Evolutionary conservation across 805 yeast species (phyloP).

Genomic region (Wickerhamiella allomyrinae): DNA sequence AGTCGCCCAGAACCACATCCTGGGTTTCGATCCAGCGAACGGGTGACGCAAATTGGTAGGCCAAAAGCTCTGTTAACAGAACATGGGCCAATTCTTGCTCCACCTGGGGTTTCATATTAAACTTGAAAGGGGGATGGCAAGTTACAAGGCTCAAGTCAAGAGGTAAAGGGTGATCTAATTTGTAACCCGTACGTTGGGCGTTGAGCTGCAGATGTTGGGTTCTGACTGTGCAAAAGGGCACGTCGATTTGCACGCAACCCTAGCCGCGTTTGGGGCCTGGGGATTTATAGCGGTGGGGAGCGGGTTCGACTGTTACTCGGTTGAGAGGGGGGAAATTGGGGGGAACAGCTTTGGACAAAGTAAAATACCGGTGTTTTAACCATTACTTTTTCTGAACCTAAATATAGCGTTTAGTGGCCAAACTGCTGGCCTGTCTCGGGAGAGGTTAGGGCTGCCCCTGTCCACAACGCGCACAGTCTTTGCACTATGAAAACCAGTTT

Average conservation of each 20-base stretch:
- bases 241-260: not conserved
- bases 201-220: slow-evolving; percentile 1
- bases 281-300: too few species aligned
- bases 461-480: too few species aligned
- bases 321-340: too few species aligned
- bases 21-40: slow-evolving; percentile 99
- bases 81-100: slow-evolving; percentile 96
- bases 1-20: slow-evolving; percentile 87
- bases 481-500: too few species aligned
- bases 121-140: not conserved
- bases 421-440: too few species aligned
- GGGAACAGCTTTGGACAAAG: too few species aligned
- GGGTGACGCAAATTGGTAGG: slow-evolving; percentile 98
- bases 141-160: not conserved
- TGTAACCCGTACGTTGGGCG: not conserved
- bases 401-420: too few species aligned
- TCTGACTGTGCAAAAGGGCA: not conserved
- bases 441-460: too few species aligned
- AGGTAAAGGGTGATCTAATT: not conserved
- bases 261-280: too few species aligned
- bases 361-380: too few species aligned
- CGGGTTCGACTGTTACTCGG: too few species aligned
- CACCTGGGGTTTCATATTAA: slow-evolving; percentile 72
- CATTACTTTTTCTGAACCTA: too few species aligned
- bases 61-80: slow-evolving; percentile 85